These are phyloP conservation scores for Macrotyloma uniflorum DNA, from an alignment of 306 rosid genomes.

Conservation along the genomic window DNA sequence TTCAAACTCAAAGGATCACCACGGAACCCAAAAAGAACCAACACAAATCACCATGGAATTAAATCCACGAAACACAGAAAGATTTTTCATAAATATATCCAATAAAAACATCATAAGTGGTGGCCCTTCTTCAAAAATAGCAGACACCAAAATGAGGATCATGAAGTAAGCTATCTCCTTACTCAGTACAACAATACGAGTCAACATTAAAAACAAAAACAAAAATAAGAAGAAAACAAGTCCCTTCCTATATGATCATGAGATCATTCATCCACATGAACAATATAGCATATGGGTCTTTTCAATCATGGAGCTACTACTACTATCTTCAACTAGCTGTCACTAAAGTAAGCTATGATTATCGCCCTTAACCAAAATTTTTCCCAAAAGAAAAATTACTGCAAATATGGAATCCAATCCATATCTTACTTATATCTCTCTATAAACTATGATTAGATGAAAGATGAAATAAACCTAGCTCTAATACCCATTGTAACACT, in stretches of 20 bases:
- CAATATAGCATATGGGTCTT: neutral
- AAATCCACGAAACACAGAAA: neutral
- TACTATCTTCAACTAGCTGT: neutral
- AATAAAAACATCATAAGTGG: slow-evolving; percentile 31
- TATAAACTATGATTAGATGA: neutral
- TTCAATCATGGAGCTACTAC: neutral
- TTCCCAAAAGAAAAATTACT: neutral
- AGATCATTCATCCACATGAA: neutral
- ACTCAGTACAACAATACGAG: neutral
- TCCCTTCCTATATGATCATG: neutral
- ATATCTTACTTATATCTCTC: neutral
- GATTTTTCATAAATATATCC: neutral
- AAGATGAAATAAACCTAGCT: neutral
- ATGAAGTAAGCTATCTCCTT: neutral
- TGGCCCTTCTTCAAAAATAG: slow-evolving; percentile 46
- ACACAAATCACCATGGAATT: neutral
- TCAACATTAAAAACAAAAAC: neutral
- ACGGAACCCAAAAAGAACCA: neutral
- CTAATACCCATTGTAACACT: neutral
- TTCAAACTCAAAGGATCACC: neutral
- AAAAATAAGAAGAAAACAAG: neutral
- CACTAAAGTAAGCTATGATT: neutral
- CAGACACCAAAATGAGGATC: slow-evolving; percentile 39
- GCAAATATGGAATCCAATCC: slow-evolving; percentile 17
- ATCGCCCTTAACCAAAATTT: slow-evolving; percentile 30